Percentiles rank a stretch among this genome's conserved stretches.
These are phyloP conservation scores for Dendrobium officinale DNA, from an alignment of 106 monocot genomes.

Conservation along the genomic window DNA sequence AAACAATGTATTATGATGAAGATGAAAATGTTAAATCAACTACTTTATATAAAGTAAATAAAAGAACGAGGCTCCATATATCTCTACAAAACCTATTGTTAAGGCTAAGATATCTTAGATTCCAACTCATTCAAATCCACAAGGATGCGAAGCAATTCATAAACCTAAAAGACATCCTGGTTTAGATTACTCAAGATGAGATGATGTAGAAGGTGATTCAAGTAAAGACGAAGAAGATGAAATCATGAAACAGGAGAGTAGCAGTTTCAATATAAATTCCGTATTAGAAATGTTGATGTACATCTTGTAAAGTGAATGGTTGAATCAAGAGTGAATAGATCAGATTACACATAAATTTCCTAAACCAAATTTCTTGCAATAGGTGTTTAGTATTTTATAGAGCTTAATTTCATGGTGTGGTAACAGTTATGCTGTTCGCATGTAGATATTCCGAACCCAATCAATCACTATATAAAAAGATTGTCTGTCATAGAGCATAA, in stretches of 20 bases:
- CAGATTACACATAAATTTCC: not conserved
- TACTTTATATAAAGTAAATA: not conserved
- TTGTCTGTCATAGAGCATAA: too few relatives aligned
- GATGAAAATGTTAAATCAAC: conserved; percentile 39
- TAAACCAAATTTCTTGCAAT: not conserved
- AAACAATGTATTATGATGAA: conserved; percentile 37
- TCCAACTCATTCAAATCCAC: conserved; percentile 12
- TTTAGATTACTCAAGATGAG: conserved; percentile 93
- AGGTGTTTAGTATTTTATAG: too few relatives aligned
- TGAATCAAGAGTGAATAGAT: not conserved
- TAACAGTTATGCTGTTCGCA: too few relatives aligned
- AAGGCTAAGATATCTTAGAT: conserved; percentile 10
- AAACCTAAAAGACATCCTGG: conserved; percentile 90
- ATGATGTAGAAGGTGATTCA: conserved; percentile 74
- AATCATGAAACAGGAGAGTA: conserved; percentile 36
- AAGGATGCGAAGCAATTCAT: conserved; percentile 60
- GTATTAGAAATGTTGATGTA: conserved; percentile 67
- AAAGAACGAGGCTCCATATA: conserved; percentile 2
- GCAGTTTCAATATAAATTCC: conserved; percentile 65
- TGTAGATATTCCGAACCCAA: too few relatives aligned
- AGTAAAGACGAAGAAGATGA: conserved; percentile 77
- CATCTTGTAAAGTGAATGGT: conserved; percentile 53
- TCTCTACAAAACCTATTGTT: conserved; percentile 4
- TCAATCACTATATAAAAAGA: too few relatives aligned
- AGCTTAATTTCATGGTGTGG: too few relatives aligned